Evolutionary conservation across 1,284 basidiomycete genomes (phyloP).

Genomic region (Sporisorium iseilematis-ciliati): DNA sequence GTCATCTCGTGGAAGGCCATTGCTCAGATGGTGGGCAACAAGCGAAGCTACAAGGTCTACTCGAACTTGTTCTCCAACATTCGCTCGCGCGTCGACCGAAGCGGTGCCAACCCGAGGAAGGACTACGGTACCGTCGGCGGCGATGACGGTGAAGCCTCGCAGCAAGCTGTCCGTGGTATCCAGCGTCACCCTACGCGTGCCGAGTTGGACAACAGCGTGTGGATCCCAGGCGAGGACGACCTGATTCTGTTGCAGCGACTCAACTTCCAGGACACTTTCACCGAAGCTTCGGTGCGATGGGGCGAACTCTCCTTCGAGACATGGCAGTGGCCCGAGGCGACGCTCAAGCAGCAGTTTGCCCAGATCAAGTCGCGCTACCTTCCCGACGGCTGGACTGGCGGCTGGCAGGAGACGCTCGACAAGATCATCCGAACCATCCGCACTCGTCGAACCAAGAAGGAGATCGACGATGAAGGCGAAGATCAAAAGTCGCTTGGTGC

Average conservation of each 20-base stretch:
- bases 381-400: conserved; percentile 39
- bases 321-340: conserved; percentile 45
- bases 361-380: conserved; percentile 51
- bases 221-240: conserved; percentile 49
- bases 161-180: conserved; percentile 35
- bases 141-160: conserved; percentile 20
- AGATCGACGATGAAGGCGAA: conserved; percentile 46
- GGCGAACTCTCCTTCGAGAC: conserved; percentile 32
- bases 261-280: conserved; percentile 37
- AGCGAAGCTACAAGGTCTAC: conserved; percentile 55
- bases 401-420: conserved; percentile 45
- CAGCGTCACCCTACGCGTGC: conserved; percentile 38
- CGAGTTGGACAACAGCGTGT: conserved; percentile 46
- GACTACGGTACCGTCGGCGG: conserved; percentile 36
- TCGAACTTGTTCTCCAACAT: conserved; percentile 47
- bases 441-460: conserved; percentile 38
- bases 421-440: conserved; percentile 43
- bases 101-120: conserved; percentile 21
- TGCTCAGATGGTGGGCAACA: conserved; percentile 47
- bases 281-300: conserved; percentile 34
- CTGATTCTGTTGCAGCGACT: conserved; percentile 51
- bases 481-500: conserved; percentile 15
- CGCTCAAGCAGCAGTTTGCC: conserved; percentile 45
- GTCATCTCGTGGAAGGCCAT: conserved; percentile 50
- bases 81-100: conserved; percentile 37